Percentiles rank a stretch among this genome's conserved stretches.
Conservation (phyloP, 202 grass and related monocot genomes). For the Carex arenaria region DNA sequence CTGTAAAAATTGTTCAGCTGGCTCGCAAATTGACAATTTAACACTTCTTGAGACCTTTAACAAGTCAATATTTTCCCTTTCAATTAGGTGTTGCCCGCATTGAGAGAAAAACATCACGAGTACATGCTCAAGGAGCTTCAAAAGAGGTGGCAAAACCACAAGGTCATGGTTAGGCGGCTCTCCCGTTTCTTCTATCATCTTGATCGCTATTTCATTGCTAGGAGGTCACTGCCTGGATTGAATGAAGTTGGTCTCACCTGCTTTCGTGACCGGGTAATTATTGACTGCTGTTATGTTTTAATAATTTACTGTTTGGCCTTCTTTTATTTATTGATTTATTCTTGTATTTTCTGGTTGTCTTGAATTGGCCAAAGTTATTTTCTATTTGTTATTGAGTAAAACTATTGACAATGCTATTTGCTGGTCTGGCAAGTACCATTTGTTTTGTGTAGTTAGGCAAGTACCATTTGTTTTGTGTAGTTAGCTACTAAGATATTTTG, state of each 20-base stretch:
- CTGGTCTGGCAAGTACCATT: not conserved
- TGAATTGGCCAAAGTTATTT: not conserved
- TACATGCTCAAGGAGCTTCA: constrained; percentile 91
- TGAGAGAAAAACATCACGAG: constrained; percentile 91
- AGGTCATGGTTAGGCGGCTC: constrained; percentile 95
- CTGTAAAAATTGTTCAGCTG: not conserved
- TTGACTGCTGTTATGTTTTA: not conserved
- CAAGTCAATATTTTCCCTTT: not conserved
- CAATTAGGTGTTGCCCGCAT: constrained; percentile 77
- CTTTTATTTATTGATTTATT: not conserved
- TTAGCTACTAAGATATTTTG: not conserved
- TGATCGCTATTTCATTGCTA: constrained; percentile 89
- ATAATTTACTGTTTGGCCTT: not conserved
- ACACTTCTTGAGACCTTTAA: not conserved
- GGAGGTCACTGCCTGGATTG: constrained; percentile 74
- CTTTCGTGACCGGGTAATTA: constrained; percentile 71
- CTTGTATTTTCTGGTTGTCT: not conserved
- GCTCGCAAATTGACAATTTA: not conserved
- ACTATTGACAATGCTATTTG: not conserved
- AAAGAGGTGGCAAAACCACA: constrained; percentile 88
- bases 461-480: not conserved
- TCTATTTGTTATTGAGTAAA: not conserved
- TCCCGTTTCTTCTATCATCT: constrained; percentile 91
- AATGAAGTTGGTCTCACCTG: constrained; percentile 81
- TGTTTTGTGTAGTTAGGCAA: too few species aligned